Conservation (phyloP, 495 filamentous ascomycete genomes). For the Trichoderma asperelloides region DNA sequence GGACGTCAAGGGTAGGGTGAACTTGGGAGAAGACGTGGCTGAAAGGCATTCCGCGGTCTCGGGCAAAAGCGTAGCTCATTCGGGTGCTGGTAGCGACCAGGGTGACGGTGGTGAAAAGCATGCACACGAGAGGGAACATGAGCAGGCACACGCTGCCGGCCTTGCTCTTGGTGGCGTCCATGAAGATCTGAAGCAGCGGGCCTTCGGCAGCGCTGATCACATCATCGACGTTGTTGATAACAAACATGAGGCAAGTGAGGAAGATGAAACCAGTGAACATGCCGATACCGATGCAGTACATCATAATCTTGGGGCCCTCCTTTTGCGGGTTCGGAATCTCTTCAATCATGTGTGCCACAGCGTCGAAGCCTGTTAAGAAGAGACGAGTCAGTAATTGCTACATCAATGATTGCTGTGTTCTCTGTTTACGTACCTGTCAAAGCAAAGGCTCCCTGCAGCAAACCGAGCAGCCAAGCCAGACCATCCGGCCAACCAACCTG, state of each 20-base stretch:
- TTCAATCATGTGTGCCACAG: constrained; percentile 46
- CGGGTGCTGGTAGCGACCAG: constrained; percentile 72
- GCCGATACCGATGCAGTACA: constrained; percentile 61
- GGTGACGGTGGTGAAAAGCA: constrained; percentile 60
- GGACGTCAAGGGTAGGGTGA: constrained; percentile 54
- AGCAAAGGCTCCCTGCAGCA: constrained; percentile 46
- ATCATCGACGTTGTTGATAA: constrained; percentile 40
- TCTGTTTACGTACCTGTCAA: constrained; percentile 27
- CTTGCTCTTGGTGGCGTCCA: constrained; percentile 55
- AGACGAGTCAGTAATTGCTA: neutral
- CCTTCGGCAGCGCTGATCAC: constrained; percentile 55
- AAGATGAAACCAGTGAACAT: constrained; percentile 48
- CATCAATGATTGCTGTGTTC: neutral
- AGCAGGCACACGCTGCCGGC: constrained; percentile 60
- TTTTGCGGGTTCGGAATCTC: constrained; percentile 64
- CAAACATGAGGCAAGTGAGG: constrained; percentile 46
- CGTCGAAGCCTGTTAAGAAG: constrained; percentile 33
- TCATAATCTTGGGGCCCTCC: constrained; percentile 64
- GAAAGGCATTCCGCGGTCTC: constrained; percentile 63
- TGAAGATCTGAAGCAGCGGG: constrained; percentile 62
- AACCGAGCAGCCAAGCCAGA: constrained; percentile 42
- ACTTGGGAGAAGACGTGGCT: constrained; percentile 56
- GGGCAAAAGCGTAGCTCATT: constrained; percentile 70
- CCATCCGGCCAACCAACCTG: constrained; percentile 48
- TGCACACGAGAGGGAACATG: constrained; percentile 65